Conservation (phyloP, 2,329 filamentous ascomycete species). For the Monosporascus sp. region DNA sequence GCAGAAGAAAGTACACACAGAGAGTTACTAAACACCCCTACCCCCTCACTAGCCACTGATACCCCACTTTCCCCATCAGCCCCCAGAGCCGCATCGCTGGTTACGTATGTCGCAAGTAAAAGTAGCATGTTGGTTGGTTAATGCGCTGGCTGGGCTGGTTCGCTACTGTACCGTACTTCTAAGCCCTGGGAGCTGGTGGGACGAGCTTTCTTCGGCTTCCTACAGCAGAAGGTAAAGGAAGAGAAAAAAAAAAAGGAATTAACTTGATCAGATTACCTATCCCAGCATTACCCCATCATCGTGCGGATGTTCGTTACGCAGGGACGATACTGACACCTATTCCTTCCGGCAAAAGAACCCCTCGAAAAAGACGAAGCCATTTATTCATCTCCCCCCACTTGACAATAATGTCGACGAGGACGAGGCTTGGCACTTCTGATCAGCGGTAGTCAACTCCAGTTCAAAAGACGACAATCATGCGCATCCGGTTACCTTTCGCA, state of each 20-base stretch:
- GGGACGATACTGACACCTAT: no score
- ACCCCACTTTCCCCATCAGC: not conserved
- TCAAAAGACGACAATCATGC: conserved; percentile 47
- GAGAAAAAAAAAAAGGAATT: not conserved
- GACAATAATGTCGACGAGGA: not conserved
- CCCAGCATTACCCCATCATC: no score
- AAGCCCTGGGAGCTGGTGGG: not conserved
- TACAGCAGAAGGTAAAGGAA: not conserved
- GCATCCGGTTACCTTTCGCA: conserved; percentile 83
- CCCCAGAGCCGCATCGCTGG: not conserved
- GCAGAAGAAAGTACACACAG: not conserved
- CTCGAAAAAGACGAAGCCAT: no score
- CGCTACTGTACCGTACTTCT: not conserved
- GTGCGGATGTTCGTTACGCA: no score
- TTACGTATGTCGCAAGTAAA: no score
- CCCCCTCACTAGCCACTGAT: not conserved
- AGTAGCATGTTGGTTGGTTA: not conserved
- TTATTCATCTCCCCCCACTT: not conserved
- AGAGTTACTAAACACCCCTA: not conserved
- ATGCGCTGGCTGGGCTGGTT: no score
- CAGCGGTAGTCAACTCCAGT: conserved; percentile 1
- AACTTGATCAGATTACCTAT: no score
- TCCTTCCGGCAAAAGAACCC: not conserved
- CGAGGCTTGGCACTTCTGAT: not conserved
- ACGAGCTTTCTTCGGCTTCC: not conserved